phyloP scores from a whole-genome alignment of 1,139 yeast genomes.

The Saccharomyces hybrid region DNA sequence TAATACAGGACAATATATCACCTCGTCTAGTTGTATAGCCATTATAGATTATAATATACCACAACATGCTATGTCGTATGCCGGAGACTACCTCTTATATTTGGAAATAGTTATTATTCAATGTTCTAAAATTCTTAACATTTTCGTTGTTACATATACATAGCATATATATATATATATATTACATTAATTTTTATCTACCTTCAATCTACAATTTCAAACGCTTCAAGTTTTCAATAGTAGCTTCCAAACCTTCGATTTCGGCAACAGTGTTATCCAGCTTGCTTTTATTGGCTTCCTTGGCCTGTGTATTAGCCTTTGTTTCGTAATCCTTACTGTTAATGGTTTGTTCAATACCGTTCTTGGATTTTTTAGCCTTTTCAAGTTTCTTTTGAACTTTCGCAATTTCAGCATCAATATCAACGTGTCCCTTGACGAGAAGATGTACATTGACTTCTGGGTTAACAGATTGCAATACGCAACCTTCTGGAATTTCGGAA shows the following conservation, averaged over 20 bases:
- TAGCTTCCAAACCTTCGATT: slow-evolving; percentile 74
- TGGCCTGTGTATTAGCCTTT: slow-evolving; percentile 78
- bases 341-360: slow-evolving; percentile 51
- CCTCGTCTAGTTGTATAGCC: slow-evolving; percentile 11
- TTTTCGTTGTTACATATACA: background rate
- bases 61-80: background rate
- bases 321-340: slow-evolving; percentile 72
- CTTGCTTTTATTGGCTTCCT: slow-evolving; percentile 64
- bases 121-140: background rate
- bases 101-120: slow-evolving; percentile 20
- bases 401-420: slow-evolving; percentile 79
- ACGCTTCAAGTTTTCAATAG: slow-evolving; percentile 52
- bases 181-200: slow-evolving; percentile 7
- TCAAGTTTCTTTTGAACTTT: slow-evolving; percentile 74
- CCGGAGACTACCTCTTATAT: background rate
- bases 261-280: slow-evolving; percentile 73
- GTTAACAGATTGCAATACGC: slow-evolving; percentile 75
- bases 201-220: slow-evolving; percentile 3
- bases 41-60: slow-evolving; percentile 1
- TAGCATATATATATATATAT: slow-evolving; percentile 3
- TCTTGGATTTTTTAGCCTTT: slow-evolving; percentile 44
- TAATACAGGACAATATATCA: slow-evolving; percentile 42
- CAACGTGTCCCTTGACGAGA: slow-evolving; percentile 89
- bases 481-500: slow-evolving; percentile 72
- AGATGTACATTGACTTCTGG: slow-evolving; percentile 82